Evolutionary conservation across 2,329 filamentous ascomycete genomes (phyloP).

Genomic region (Dothistroma pini): DNA sequence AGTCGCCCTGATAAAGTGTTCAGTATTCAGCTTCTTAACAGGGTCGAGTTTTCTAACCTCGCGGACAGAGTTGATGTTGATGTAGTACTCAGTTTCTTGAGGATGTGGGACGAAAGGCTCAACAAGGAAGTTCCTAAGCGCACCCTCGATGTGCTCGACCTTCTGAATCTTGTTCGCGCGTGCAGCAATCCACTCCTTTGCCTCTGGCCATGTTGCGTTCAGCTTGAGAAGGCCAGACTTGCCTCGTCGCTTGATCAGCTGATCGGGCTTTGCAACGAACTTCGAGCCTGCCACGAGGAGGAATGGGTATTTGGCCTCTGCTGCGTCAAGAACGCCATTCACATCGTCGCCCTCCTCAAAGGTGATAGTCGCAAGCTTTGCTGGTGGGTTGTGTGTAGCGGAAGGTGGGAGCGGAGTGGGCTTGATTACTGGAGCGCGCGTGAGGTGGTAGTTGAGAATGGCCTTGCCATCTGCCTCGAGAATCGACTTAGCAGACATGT

Average conservation of each 20-base stretch:
- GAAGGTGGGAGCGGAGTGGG: slow-evolving; percentile 83
- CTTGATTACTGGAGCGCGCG: slow-evolving; percentile 95
- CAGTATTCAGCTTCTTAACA: slow-evolving; percentile 23
- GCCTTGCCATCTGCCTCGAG: slow-evolving; percentile 99
- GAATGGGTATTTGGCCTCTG: slow-evolving; percentile 96
- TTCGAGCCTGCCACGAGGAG: slow-evolving; percentile 76
- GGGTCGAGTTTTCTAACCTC: slow-evolving; percentile 67
- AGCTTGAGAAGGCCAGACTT: slow-evolving; percentile 95
- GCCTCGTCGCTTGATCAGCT: slow-evolving; percentile 99
- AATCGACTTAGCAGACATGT: slow-evolving; percentile 95
- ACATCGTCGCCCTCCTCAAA: slow-evolving; percentile 87
- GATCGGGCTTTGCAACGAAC: slow-evolving; percentile 99
- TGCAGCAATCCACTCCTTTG: slow-evolving; percentile 88
- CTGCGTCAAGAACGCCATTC: slow-evolving; percentile 83
- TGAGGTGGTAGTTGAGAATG: slow-evolving; percentile 99
- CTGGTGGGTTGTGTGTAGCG: slow-evolving; percentile 84
- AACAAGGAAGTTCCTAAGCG: slow-evolving; percentile 91
- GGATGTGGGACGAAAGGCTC: slow-evolving; percentile 98
- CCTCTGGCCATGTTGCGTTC: slow-evolving; percentile 96
- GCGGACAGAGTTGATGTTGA: slow-evolving; percentile 99
- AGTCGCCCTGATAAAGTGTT: slow-evolving; percentile 71
- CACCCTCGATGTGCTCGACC: slow-evolving; percentile 87
- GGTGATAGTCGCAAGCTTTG: slow-evolving; percentile 86
- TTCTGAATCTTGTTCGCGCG: slow-evolving; percentile 87
- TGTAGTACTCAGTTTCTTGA: slow-evolving; percentile 96